Conservation (phyloP, 2,329 filamentous ascomycete species). For the Aspergillus proliferans region DNA sequence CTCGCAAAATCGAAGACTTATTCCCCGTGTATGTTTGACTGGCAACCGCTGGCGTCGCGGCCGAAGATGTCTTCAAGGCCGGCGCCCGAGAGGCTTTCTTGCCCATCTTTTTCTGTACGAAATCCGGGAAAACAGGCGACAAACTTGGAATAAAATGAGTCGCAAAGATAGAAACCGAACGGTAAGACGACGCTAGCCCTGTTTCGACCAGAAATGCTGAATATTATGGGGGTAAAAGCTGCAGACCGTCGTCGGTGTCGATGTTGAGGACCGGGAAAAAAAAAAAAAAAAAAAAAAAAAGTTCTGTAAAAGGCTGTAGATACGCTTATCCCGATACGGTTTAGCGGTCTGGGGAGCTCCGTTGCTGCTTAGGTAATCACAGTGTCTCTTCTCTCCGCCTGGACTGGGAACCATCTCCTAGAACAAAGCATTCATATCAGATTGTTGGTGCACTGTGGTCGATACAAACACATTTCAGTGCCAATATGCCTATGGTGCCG, state of each 20-base stretch:
- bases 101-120: conserved; percentile 33
- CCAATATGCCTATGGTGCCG: too few relatives aligned
- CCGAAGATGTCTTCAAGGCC: conserved; percentile 40
- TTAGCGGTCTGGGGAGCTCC: conserved; percentile 16
- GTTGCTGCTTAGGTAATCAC: conserved; percentile 29
- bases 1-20: conserved; percentile 44
- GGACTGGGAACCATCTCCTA: not conserved
- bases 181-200: conserved; percentile 3
- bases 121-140: conserved; percentile 3
- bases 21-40: conserved; percentile 32
- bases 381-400: not conserved
- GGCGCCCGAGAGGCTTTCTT: conserved; percentile 40
- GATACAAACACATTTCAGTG: too few relatives aligned
- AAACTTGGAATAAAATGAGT: conserved; percentile 3
- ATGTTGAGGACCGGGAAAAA: conserved; percentile 21
- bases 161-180: conserved; percentile 2
- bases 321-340: conserved; percentile 26
- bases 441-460: too few relatives aligned
- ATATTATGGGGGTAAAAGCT: conserved; percentile 16
- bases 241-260: conserved; percentile 17
- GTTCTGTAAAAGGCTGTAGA: conserved; percentile 30
- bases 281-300: conserved; percentile 40
- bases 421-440: not conserved
- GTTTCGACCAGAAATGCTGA: conserved; percentile 8
- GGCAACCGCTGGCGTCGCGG: conserved; percentile 32